A percentile compares a stretch with the other conserved stretches of the same genome.
Conservation (phyloP, 2,329 filamentous ascomycete species). For the Aspergillus cejpii region DNA sequence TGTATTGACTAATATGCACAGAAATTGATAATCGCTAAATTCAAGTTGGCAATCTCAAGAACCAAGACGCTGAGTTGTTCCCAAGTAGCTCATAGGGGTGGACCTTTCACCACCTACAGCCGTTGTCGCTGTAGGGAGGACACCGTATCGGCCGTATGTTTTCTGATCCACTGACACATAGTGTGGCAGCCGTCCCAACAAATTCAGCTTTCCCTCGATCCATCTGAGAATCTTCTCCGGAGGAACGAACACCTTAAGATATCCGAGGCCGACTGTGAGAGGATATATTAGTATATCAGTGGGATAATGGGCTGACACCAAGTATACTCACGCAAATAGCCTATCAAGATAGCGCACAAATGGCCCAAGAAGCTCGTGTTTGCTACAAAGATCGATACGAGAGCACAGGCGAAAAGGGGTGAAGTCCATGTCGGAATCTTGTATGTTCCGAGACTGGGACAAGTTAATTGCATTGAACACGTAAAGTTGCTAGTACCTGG, state of each 20-base stretch:
- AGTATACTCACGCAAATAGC: conserved; percentile 67
- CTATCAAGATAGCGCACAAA: conserved; percentile 71
- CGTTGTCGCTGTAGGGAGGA: conserved; percentile 58
- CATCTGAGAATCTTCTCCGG: conserved; percentile 82
- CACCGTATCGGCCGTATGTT: conserved; percentile 86
- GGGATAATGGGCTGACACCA: background rate
- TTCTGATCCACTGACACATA: conserved; percentile 95
- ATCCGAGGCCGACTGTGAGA: conserved; percentile 67
- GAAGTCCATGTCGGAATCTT: conserved; percentile 89
- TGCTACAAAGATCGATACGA: conserved; percentile 70
- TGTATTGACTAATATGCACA: conserved; percentile 28
- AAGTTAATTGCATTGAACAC: background rate
- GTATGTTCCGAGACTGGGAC: conserved; percentile 48
- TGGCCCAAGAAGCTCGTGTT: conserved; percentile 81
- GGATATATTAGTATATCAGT: conserved; percentile 5
- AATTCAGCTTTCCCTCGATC: conserved; percentile 80
- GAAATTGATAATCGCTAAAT: conserved; percentile 15
- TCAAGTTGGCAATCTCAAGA: conserved; percentile 43
- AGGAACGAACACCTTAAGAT: conserved; percentile 81
- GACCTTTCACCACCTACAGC: conserved; percentile 25
- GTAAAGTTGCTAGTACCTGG: too few species aligned
- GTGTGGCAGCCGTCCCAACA: conserved; percentile 76
- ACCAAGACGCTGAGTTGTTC: conserved; percentile 59
- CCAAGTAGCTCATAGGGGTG: conserved; percentile 55
- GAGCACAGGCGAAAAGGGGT: conserved; percentile 68